Percentiles rank a stretch among this genome's conserved stretches.
These are phyloP conservation scores for Metarhizium humberi DNA, from an alignment of 2,329 filamentous ascomycete genomes.

Conservation along the genomic window DNA sequence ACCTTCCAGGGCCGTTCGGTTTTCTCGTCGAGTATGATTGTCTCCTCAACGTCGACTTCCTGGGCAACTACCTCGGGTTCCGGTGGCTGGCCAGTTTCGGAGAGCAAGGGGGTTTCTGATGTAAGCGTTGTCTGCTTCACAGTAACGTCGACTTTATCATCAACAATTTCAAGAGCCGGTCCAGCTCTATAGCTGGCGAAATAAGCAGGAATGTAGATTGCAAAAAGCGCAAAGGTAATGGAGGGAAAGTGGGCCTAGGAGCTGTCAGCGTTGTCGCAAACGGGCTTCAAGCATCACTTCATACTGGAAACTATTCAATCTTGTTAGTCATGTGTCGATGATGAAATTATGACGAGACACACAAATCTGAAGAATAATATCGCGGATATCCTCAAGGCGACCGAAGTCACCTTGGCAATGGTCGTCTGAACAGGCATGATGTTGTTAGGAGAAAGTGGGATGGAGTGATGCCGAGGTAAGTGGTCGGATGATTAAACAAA, in stretches of 20 bases:
- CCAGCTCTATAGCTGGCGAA: constrained; percentile 47
- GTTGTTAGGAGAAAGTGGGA: neutral
- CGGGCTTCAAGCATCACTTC: constrained; percentile 6
- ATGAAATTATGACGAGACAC: constrained; percentile 8
- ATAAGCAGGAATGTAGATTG: constrained; percentile 57
- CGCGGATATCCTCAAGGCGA: constrained; percentile 25
- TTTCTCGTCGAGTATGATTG: constrained; percentile 48
- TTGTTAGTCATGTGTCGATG: constrained; percentile 7
- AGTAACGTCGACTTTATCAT: constrained; percentile 49
- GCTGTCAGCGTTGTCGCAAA: constrained; percentile 4
- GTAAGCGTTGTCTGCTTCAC: constrained; percentile 36
- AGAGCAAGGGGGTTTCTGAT: constrained; percentile 15
- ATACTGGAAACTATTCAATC: constrained; percentile 25
- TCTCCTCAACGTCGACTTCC: constrained; percentile 55
- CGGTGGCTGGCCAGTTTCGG: constrained; percentile 23
- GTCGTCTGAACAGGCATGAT: constrained; percentile 17
- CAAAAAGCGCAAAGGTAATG: constrained; percentile 51
- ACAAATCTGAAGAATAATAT: constrained; percentile 29
- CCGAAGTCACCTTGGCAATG: constrained; percentile 25
- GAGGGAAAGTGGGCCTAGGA: constrained; percentile 35
- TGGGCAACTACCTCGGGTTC: constrained; percentile 30
- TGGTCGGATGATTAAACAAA: neutral
- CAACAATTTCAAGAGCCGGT: constrained; percentile 47
- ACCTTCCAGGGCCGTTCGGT: constrained; percentile 50
- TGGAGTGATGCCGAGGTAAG: neutral